Percentiles rank a stretch among this genome's conserved stretches.
Evolutionary conservation across 1,139 yeast species (phyloP).

Genomic region (Hansenula anomala): DNA sequence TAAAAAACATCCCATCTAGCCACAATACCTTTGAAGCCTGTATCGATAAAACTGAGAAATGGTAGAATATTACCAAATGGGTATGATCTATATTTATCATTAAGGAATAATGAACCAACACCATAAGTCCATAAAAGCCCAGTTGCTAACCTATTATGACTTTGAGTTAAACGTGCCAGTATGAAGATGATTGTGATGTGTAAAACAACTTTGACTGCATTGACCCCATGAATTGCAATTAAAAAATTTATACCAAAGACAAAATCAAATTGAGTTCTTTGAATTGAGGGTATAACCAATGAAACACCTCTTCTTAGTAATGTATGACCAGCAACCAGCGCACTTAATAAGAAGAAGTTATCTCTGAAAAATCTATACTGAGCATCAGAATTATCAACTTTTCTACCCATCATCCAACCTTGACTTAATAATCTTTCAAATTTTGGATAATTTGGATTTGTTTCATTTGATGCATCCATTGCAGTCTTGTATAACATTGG

Average conservation of each 20-base stretch:
- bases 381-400: constrained; percentile 83
- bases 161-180: constrained; percentile 40
- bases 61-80: constrained; percentile 40
- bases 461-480: constrained; percentile 71
- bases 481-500: constrained; percentile 84
- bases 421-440: constrained; percentile 56
- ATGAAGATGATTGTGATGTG: constrained; percentile 54
- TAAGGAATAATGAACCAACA: constrained; percentile 66
- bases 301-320: constrained; percentile 36
- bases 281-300: constrained; percentile 20
- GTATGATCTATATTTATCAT: constrained; percentile 58
- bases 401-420: constrained; percentile 78
- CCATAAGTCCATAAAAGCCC: constrained; percentile 76
- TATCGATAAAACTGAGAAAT: constrained; percentile 44
- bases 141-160: constrained; percentile 22
- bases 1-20: constrained; percentile 94
- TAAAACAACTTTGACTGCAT: constrained; percentile 51
- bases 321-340: constrained; percentile 51
- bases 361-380: constrained; percentile 88
- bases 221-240: constrained; percentile 77
- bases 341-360: constrained; percentile 59
- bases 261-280: constrained; percentile 60
- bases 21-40: constrained; percentile 65
- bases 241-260: constrained; percentile 67
- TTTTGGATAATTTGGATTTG: constrained; percentile 68